phyloP scores from a whole-genome alignment of 148 eudicot species.

The Vaccinium macrocarpon region DNA sequence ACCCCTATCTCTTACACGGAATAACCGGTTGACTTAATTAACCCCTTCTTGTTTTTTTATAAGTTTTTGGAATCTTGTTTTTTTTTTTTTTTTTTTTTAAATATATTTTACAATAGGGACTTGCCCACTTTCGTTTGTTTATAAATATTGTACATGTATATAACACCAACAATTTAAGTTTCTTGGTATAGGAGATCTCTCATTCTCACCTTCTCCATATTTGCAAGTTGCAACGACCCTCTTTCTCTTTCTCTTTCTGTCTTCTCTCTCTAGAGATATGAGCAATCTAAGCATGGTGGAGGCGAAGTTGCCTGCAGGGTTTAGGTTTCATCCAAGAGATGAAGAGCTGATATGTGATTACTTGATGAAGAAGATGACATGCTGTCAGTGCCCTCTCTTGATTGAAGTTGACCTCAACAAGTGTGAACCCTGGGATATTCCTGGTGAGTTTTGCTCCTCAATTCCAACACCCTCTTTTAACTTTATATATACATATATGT shows the following conservation, averaged over 20 bases:
- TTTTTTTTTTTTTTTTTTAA: neutral
- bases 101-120: neutral
- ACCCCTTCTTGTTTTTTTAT: neutral
- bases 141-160: neutral
- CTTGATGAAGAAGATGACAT: conserved; percentile 55
- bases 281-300: conserved; percentile 78
- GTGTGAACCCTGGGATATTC: conserved; percentile 95
- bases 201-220: neutral
- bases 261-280: conserved; percentile 36
- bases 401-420: conserved; percentile 88
- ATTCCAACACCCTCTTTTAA: neutral
- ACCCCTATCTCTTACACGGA: conserved; percentile 34
- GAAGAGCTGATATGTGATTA: conserved; percentile 92
- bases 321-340: conserved; percentile 85
- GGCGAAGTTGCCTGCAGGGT: conserved; percentile 82
- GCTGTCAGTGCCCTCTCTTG: conserved; percentile 41
- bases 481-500: neutral
- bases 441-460: conserved; percentile 34
- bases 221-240: neutral
- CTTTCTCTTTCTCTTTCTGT: neutral
- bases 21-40: conserved; percentile 39
- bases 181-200: conserved; percentile 14
- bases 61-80: neutral
- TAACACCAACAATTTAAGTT: conserved; percentile 3
- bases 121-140: conserved; percentile 6